Conservation (phyloP, 768 basidiomycete genomes). For the Boletus tomentosulus region DNA sequence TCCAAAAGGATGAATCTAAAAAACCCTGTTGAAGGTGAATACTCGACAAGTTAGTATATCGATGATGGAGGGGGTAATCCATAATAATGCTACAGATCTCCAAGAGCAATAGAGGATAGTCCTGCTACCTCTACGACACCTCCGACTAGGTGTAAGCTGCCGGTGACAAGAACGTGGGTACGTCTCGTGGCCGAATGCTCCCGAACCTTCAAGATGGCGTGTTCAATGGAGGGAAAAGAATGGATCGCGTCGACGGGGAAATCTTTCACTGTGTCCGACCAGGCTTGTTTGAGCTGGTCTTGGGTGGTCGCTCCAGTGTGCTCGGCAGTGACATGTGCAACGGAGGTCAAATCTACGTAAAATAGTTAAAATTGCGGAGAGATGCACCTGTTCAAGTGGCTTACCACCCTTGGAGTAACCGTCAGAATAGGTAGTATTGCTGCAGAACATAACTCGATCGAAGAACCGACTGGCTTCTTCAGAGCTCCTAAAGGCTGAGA, state of each 20-base stretch:
- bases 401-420: slow-evolving; percentile 89
- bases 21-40: slow-evolving; percentile 36
- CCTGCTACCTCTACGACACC: slow-evolving; percentile 91
- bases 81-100: slow-evolving; percentile 19
- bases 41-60: slow-evolving; percentile 12
- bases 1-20: background rate
- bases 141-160: slow-evolving; percentile 91
- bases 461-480: slow-evolving; percentile 53
- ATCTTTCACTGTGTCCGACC: slow-evolving; percentile 57
- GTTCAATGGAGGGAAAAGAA: slow-evolving; percentile 83
- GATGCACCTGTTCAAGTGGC: slow-evolving; percentile 14
- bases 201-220: slow-evolving; percentile 71
- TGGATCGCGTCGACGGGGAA: slow-evolving; percentile 64
- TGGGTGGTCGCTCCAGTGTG: slow-evolving; percentile 69
- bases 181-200: slow-evolving; percentile 31
- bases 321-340: slow-evolving; percentile 59
- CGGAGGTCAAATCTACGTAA: slow-evolving; percentile 68
- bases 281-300: slow-evolving; percentile 68
- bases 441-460: slow-evolving; percentile 88
- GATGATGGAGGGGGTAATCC: background rate
- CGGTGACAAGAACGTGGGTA: slow-evolving; percentile 76
- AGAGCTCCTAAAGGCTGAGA: slow-evolving; percentile 37
- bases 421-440: slow-evolving; percentile 90
- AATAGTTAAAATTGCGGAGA: background rate
- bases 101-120: slow-evolving; percentile 65